Conservation (phyloP, 2,329 filamentous ascomycete genomes). For the Rhynchosporium secalis region DNA sequence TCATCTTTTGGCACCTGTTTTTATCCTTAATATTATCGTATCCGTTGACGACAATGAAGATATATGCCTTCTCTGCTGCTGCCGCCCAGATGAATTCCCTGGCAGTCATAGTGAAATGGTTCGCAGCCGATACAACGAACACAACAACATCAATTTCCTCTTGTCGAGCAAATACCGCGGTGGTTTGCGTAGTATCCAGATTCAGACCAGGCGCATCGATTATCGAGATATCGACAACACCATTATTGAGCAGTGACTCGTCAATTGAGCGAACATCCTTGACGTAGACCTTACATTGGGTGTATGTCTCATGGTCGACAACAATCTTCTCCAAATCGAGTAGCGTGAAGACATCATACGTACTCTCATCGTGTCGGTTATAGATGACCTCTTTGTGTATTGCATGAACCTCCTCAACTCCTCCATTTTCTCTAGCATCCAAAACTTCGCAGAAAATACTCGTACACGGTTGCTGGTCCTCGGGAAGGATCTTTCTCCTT, state of each 20-base stretch:
- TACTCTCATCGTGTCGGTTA: constrained; percentile 87
- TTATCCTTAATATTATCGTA: constrained; percentile 95
- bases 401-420: constrained; percentile 92
- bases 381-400: constrained; percentile 81
- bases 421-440: constrained; percentile 86
- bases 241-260: constrained; percentile 93
- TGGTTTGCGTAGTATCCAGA: constrained; percentile 94
- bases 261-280: constrained; percentile 87
- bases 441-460: constrained; percentile 98
- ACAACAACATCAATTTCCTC: constrained; percentile 99
- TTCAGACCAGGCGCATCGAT: constrained; percentile 97
- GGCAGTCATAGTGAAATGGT: constrained; percentile 97
- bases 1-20: constrained; percentile 85
- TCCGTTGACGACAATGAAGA: constrained; percentile 98
- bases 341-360: constrained; percentile 83
- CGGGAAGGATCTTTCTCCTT: constrained; percentile 86
- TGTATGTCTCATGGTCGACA: constrained; percentile 81
- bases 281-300: constrained; percentile 96
- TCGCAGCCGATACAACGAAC: constrained; percentile 95
- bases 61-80: constrained; percentile 94
- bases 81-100: constrained; percentile 97
- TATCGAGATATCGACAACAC: constrained; percentile 94
- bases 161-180: constrained; percentile 92
- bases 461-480: constrained; percentile 97
- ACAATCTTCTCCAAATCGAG: constrained; percentile 85